Evolutionary conservation across 176 grass and related monocot species (phyloP).

Genomic region (Raddia distichophylla): DNA sequence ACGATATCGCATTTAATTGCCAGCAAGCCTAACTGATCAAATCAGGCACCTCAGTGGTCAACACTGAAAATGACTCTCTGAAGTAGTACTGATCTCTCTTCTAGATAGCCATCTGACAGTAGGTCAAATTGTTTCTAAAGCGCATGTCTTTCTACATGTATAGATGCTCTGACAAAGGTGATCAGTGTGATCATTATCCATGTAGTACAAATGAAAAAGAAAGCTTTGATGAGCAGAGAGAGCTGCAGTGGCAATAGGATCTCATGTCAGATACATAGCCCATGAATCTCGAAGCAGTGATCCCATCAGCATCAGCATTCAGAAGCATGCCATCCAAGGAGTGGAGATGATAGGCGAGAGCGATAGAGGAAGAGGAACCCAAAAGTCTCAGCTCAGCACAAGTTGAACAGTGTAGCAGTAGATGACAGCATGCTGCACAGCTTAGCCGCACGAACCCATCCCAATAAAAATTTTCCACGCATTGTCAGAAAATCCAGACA

Average conservation of each 20-base stretch:
- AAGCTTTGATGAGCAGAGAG: not conserved
- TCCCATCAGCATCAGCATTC: not conserved
- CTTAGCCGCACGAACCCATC: not conserved
- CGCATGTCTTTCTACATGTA: not conserved
- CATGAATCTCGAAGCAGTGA: not conserved
- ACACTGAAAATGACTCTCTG: not conserved
- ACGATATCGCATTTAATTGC: not conserved
- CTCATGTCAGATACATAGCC: slow-evolving; percentile 1
- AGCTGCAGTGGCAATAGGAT: not conserved
- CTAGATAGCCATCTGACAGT: not conserved
- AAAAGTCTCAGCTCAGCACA: slow-evolving; percentile 1
- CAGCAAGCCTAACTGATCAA: not conserved
- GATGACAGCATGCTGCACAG: not conserved
- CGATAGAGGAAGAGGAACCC: not conserved
- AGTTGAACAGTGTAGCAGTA: not conserved
- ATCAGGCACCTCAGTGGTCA: not conserved
- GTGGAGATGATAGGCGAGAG: slow-evolving; percentile 1
- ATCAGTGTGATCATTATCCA: not conserved
- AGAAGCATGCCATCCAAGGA: not conserved
- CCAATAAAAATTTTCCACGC: not conserved
- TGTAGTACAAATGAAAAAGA: not conserved
- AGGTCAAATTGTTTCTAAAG: not conserved
- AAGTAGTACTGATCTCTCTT: not conserved
- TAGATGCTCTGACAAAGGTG: not conserved
- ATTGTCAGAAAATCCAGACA: not conserved